Evolutionary conservation across 805 yeast genomes (phyloP).

Genomic region (Spathaspora passalidarum): DNA sequence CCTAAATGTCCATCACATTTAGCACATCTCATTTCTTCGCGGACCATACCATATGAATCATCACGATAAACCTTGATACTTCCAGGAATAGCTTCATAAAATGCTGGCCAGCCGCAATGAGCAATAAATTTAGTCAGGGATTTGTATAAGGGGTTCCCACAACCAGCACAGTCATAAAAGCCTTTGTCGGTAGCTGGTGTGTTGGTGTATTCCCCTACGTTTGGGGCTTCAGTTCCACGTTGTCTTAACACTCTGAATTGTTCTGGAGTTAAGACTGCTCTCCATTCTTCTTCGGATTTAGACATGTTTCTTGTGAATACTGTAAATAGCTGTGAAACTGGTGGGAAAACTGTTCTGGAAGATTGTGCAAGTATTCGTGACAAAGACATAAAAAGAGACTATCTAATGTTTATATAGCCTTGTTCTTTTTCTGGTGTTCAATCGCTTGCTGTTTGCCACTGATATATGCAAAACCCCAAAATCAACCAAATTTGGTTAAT

Average conservation of each 20-base stretch:
- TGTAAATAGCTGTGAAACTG: background rate
- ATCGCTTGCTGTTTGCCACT: too few species aligned
- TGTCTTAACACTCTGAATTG: conserved; percentile 79
- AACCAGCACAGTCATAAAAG: conserved; percentile 80
- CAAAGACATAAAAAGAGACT: too few species aligned
- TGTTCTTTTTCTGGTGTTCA: too few species aligned
- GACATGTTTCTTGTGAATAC: conserved; percentile 15
- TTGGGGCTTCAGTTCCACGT: conserved; percentile 69
- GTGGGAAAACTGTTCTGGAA: background rate
- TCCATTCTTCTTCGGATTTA: conserved; percentile 66
- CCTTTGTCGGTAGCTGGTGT: conserved; percentile 56
- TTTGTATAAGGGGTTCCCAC: conserved; percentile 74
- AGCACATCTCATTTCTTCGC: conserved; percentile 87
- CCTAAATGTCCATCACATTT: conserved; percentile 94
- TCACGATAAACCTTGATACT: conserved; percentile 65
- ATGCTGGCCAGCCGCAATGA: conserved; percentile 98
- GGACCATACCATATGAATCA: conserved; percentile 64
- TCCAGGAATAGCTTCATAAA: conserved; percentile 85
- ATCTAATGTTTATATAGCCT: too few species aligned
- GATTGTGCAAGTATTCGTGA: background rate
- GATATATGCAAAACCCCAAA: too few species aligned
- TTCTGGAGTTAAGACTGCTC: conserved; percentile 67
- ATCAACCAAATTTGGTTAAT: too few species aligned
- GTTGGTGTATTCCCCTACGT: conserved; percentile 56
- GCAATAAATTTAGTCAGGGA: conserved; percentile 82